Base-by-base conservation (phyloP, 2,329 filamentous ascomycete species). In the Sarocladium brachiariae region DNA sequence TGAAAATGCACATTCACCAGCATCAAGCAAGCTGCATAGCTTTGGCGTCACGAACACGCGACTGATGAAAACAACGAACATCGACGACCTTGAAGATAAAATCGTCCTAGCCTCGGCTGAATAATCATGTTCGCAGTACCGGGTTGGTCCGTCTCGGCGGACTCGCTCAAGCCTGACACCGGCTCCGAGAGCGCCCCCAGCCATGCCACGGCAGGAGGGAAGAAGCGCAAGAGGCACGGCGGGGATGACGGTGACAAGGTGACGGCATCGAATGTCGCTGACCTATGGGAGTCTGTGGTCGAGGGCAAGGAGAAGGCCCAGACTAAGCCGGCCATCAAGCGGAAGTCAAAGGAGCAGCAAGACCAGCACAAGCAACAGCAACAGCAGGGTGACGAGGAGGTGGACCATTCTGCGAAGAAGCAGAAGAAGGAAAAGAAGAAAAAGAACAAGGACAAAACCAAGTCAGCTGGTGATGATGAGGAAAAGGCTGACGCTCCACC, bases 81-180 rank as follows among this genome's bases (percentile, higher is more conserved):
- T 9, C 14, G 7, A 7, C 9, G 8, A 9, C 33, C n/a, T n/a
- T n/a, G n/a, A n/a, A n/a, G n/a, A n/a, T n/a, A n/a, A n/a, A n/a
- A n/a, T n/a, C n/a, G n/a, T n/a, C n/a, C n/a, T n/a, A n/a, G n/a
- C n/a, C n/a, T n/a, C n/a, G n/a, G n/a, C n/a, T n/a, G 16, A 45
- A 37, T 49, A 50, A 57, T 43, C 51, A 92, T 97, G 92, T 97
- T 97, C 67, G 85, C 90, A 9, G 91, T 97, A 25, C 87, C 88
- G 61, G 93, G 93, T 58, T 96, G 92, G 91, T 89, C 89, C 34
- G 76, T 96, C 31, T 81, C 88, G 51, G 78, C 84, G 54, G 80
- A 83, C 57, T 73, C 72, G 49, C 79, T 95, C 56, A 89, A 89
- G 68, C 69, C 81, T 25, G 89, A 96, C 68, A 77, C 49, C 2